Evolutionary conservation across 164 flowering plant species (phyloP).

Genomic region (Tinospora cordifolia): DNA sequence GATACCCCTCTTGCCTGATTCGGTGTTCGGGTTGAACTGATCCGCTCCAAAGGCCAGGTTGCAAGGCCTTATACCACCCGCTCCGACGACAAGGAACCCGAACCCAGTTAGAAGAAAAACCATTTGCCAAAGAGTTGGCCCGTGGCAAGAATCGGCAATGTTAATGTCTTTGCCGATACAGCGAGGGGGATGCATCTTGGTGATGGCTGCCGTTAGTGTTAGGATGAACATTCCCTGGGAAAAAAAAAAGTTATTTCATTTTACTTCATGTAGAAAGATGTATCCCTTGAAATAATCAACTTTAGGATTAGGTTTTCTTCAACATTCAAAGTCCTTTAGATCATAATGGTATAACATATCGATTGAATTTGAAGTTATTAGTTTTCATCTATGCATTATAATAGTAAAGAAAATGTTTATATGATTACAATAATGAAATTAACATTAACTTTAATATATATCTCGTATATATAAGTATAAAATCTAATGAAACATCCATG

Average conservation of each 20-base stretch:
- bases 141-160: slow-evolving; percentile 26
- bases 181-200: slow-evolving; percentile 37
- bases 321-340: too few species aligned
- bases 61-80: slow-evolving; percentile 71
- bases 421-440: too few species aligned
- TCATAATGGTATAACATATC: too few species aligned
- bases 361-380: too few species aligned
- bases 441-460: too few species aligned
- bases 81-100: slow-evolving; percentile 50
- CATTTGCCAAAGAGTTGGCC: slow-evolving; percentile 54
- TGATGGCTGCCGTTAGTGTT: slow-evolving; percentile 61
- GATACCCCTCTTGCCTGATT: slow-evolving; percentile 62
- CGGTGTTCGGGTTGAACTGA: slow-evolving; percentile 73
- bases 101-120: slow-evolving; percentile 47
- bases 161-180: background rate
- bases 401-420: too few species aligned
- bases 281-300: background rate
- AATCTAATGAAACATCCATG: too few species aligned
- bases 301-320: too few species aligned
- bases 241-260: background rate
- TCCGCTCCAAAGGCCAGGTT: slow-evolving; percentile 91
- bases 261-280: background rate
- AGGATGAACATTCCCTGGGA: slow-evolving; percentile 58
- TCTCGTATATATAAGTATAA: too few species aligned
- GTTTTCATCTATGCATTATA: too few species aligned